Conservation (phyloP, 2,329 filamentous ascomycete species). For the Arachnopeziza araneosa region DNA sequence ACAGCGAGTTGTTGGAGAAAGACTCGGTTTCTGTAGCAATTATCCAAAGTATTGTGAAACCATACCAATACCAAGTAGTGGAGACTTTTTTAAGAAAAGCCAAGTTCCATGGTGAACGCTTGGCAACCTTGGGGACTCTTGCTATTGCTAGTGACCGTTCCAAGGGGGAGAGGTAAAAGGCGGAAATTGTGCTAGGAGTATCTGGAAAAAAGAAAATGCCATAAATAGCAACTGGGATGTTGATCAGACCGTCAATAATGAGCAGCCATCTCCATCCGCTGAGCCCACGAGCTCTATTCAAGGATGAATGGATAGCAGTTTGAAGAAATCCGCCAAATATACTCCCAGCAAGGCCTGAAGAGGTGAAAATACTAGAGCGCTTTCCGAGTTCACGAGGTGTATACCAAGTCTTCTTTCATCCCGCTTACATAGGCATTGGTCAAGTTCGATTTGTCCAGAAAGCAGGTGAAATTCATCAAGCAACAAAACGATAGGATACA, state of each 20-base stretch:
- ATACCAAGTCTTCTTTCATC: conserved; percentile 54
- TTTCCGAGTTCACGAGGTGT: conserved; percentile 56
- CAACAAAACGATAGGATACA: conserved; percentile 34
- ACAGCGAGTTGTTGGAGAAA: conserved; percentile 58
- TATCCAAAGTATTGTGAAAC: conserved; percentile 61
- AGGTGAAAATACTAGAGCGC: conserved; percentile 55
- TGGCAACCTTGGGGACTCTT: conserved; percentile 38
- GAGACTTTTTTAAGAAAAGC: conserved; percentile 51
- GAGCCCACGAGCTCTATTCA: conserved; percentile 40
- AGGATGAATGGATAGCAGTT: conserved; percentile 31
- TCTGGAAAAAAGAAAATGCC: conserved; percentile 44
- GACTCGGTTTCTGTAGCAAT: conserved; percentile 68
- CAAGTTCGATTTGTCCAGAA: conserved; percentile 45
- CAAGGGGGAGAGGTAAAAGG: conserved; percentile 36
- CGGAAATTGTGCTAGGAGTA: conserved; percentile 37
- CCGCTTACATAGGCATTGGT: conserved; percentile 51
- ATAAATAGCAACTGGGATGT: conserved; percentile 49
- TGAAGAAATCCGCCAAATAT: conserved; percentile 61
- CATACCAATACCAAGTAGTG: conserved; percentile 59
- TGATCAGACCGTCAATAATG: conserved; percentile 49
- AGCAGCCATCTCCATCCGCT: conserved; percentile 50
- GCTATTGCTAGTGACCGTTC: conserved; percentile 39
- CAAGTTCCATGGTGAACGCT: conserved; percentile 38
- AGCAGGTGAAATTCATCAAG: conserved; percentile 33
- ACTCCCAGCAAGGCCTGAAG: conserved; percentile 52